These are phyloP conservation scores for Suhomyces yuchorum DNA, from an alignment of 1,139 yeast species.

Conservation along the genomic window DNA sequence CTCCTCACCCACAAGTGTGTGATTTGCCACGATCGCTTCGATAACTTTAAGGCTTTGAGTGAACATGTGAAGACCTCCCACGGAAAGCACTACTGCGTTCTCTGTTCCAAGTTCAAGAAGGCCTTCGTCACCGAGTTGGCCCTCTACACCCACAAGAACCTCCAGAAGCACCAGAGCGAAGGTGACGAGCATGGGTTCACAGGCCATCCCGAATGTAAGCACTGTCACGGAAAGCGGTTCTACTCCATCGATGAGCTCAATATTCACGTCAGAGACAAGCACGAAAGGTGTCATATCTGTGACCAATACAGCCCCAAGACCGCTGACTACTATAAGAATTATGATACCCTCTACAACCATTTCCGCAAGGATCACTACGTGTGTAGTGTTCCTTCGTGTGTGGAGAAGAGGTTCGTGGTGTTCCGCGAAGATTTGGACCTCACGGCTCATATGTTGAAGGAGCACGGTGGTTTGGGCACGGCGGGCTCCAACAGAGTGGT, in stretches of 20 bases:
- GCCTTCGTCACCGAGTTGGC: slow-evolving; percentile 75
- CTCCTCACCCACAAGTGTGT: slow-evolving; percentile 65
- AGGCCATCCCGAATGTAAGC: slow-evolving; percentile 90
- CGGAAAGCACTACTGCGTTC: slow-evolving; percentile 63
- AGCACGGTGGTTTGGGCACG: slow-evolving; percentile 64
- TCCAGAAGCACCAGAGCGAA: slow-evolving; percentile 66
- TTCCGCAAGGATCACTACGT: slow-evolving; percentile 73
- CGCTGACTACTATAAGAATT: slow-evolving; percentile 80
- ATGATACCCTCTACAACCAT: slow-evolving; percentile 72
- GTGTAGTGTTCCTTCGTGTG: slow-evolving; percentile 79
- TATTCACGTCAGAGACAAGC: slow-evolving; percentile 78
- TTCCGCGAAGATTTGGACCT: slow-evolving; percentile 84
- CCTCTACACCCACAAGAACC: slow-evolving; percentile 60
- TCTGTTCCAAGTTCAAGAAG: slow-evolving; percentile 75
- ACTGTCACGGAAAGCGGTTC: slow-evolving; percentile 73
- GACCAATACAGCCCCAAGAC: slow-evolving; percentile 64
- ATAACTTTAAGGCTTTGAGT: slow-evolving; percentile 57
- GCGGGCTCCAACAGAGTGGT: slow-evolving; percentile 46
- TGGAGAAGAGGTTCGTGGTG: slow-evolving; percentile 89
- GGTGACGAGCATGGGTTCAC: slow-evolving; percentile 71
- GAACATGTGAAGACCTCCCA: slow-evolving; percentile 69
- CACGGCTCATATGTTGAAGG: slow-evolving; percentile 84
- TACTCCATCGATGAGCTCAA: slow-evolving; percentile 89
- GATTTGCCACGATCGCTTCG: slow-evolving; percentile 45
- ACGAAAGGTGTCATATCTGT: slow-evolving; percentile 90